Evolutionary conservation across 1,139 yeast species (phyloP), one percentile per base, ranked within the genome.

Genomic region (Saccharomyces hybrid): DNA sequence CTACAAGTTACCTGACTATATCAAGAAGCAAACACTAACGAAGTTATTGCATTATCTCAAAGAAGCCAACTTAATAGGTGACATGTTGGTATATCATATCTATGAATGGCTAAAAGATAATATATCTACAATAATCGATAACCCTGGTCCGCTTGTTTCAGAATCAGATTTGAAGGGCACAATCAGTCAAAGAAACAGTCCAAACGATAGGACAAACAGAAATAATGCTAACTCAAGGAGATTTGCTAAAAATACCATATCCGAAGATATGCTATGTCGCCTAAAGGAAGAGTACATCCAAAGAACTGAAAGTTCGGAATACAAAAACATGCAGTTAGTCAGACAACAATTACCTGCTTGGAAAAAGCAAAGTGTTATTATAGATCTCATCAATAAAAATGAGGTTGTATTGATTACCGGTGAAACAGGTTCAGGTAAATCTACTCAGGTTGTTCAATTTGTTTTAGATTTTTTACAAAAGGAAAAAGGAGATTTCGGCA

Each of bases 361-460:
- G 96, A 69, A 74, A 9, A 86, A 85, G 66, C 77, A 75, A 52
- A 72, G 78, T 0, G 75, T 78, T 4, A 76, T 93, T 49, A 76
- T 88, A 1, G 66, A 79, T 0, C 69, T 82, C 3, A 81, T 93
- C 5, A 74, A 77, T 41, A 60, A 74, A 0, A 80, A 86, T 63
- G 82, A 81, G 59, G 86, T 89, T 2, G 82, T 88, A 2, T 72
- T 93, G 46, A 80, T 93, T 38, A 93, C 98, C 1, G 99, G 98
- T 68, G 99, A 93, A 69, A 93, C 99, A 0, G 99, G 99, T 62
- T 89, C 97, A 0, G 97, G 97, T 61, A 90, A 90, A 66, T 88
- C 96, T 0, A 90, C 97, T 0, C 97, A 90, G 67, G 83, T 89
- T 13, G 97, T 89, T 2, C 99, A 93, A 69, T 93, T 89, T 63